Base-by-base conservation (phyloP, 75 land plant species). In the Azolla pinnata region DNA sequence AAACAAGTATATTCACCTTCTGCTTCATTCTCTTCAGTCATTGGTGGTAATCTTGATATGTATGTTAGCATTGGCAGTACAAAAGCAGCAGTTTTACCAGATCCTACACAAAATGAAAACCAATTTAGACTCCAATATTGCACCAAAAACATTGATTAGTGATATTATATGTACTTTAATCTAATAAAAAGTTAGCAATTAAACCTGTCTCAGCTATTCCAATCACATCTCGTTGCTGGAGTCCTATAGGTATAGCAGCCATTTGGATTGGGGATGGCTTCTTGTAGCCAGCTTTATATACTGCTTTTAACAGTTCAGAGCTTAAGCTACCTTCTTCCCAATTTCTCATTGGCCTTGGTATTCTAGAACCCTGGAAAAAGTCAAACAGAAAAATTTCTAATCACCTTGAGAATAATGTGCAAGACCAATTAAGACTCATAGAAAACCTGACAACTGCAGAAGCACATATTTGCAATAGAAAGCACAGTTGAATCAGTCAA, bases 31-130 rank as follows among this genome's bases (percentile, higher is more conserved):
- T 88, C 99, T 56, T 89, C 99, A 1, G 65, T 95, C 76, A 89
- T 89, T 2, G 99, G 99, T 21, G 99, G 99, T 0, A 95, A 64
- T 46, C 78, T 79, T 20, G 96, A 76, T 31, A 95, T 95, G 46
- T 95, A 95, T 25, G 88, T 71, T 30, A 93, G 66, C 99, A 93
- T 93, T n/a, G 99, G 99, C 44, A 93, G 64, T 17, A 93, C 96
- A 79, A 93, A 93, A 29, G 96, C 99, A 54, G 99, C 99, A 50
- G 98, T 92, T 65, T 92, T 92, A 40, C 98, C 98, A 20, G 96
- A 92, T 47, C 79, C 77, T 76, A 60, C 63, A 51, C 18, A 44
- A 35, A 17, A 23, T 9, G 4, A 50, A 30, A n/a, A n/a, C n/a
- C 56, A 50, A 16, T 28, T 29, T 14, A 38, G 14, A 8, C 42